Conservation (phyloP, 805 yeast species). For the Grigorovia yakushimaensis region DNA sequence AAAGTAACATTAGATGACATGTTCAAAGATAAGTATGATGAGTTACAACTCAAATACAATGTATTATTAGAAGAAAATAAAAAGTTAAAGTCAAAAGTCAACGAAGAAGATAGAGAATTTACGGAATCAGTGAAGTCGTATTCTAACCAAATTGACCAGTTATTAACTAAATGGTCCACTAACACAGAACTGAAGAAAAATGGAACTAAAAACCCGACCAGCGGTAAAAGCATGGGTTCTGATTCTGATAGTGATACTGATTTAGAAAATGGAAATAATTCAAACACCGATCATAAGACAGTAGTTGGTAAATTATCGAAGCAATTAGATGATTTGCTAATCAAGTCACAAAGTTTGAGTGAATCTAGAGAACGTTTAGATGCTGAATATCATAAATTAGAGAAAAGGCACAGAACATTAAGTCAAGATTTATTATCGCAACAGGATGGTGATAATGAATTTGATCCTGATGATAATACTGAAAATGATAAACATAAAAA, state of each 20-base stretch:
- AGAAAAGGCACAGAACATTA: conserved; percentile 20
- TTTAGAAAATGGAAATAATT: not conserved
- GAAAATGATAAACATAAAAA: conserved; percentile 34
- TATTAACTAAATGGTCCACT: conserved; percentile 21
- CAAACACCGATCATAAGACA: conserved; percentile 9
- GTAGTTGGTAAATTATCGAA: conserved; percentile 37
- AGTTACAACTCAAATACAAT: conserved; percentile 39
- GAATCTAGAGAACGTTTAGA: conserved; percentile 25
- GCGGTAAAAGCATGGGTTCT: not conserved
- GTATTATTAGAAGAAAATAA: conserved; percentile 36
- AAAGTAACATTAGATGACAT: conserved; percentile 37
- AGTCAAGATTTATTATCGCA: conserved; percentile 20
- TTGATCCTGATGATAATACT: not conserved
- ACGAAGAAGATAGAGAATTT: conserved; percentile 26
- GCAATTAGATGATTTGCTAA: conserved; percentile 48
- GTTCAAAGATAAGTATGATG: conserved; percentile 37
- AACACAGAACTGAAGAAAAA: conserved; percentile 1
- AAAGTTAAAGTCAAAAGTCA: conserved; percentile 32
- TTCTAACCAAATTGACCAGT: conserved; percentile 20
- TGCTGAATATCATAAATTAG: conserved; percentile 24
- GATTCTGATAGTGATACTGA: not conserved
- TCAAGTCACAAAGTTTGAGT: conserved; percentile 37
- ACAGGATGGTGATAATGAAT: conserved; percentile 33
- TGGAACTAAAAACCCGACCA: not conserved
- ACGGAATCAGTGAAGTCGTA: conserved; percentile 23